These are phyloP conservation scores for Penstemon barbatus DNA, from an alignment of 257 asterid genomes.

Conservation along the genomic window DNA sequence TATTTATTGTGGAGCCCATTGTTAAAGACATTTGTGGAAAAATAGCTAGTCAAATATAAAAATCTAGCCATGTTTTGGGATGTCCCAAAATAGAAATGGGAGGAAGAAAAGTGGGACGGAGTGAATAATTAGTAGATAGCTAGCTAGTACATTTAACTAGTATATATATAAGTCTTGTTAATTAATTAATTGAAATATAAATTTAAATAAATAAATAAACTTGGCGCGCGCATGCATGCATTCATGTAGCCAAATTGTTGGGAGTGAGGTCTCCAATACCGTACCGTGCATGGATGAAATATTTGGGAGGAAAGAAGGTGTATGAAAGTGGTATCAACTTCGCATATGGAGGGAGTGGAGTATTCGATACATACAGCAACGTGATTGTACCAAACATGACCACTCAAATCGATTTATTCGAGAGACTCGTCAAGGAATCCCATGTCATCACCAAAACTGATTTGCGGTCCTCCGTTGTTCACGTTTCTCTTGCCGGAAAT, in stretches of 20 bases:
- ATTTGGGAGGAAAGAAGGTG: slow-evolving; percentile 38
- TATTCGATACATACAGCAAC: slow-evolving; percentile 52
- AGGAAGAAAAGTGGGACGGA: too few species aligned
- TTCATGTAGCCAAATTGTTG: slow-evolving; percentile 60
- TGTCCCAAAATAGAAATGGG: too few species aligned
- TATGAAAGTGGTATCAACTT: slow-evolving; percentile 64
- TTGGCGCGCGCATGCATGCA: too few species aligned
- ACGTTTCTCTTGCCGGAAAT: slow-evolving; percentile 64
- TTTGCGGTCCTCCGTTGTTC: slow-evolving; percentile 50
- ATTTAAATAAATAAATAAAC: too few species aligned
- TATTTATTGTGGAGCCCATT: too few species aligned
- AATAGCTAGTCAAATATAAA: too few species aligned
- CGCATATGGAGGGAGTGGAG: slow-evolving; percentile 96
- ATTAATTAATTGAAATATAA: not conserved
- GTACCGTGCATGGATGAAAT: slow-evolving; percentile 52
- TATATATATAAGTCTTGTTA: not conserved
- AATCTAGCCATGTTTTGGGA: too few species aligned
- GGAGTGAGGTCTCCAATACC: slow-evolving; percentile 75
- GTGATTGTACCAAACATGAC: slow-evolving; percentile 60
- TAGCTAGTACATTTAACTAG: too few species aligned
- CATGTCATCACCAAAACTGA: slow-evolving; percentile 49
- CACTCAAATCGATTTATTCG: slow-evolving; percentile 65
- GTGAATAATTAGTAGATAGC: not conserved
- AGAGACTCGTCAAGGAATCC: slow-evolving; percentile 42
- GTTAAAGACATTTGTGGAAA: too few species aligned